These are phyloP conservation scores for Panicum hallii DNA, from an alignment of 202 grass and related monocot species.

Conservation along the genomic window DNA sequence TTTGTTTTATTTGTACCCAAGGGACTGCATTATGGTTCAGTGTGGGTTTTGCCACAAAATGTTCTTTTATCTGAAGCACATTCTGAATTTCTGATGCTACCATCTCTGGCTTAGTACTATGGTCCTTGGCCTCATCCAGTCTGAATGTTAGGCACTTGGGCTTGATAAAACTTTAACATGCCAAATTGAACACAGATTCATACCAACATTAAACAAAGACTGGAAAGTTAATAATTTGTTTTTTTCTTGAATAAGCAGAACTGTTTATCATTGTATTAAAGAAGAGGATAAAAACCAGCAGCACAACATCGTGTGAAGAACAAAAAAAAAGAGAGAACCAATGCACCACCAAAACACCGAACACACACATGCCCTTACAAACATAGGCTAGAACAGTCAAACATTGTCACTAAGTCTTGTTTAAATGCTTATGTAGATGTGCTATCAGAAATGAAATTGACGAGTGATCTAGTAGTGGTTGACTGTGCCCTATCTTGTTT, in stretches of 20 bases:
- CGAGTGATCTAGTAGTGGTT: background rate
- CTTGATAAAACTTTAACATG: conserved; percentile 14
- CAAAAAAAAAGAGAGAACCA: background rate
- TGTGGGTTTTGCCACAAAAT: background rate
- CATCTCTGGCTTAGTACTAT: background rate
- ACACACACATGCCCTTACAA: background rate
- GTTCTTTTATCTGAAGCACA: conserved; percentile 17
- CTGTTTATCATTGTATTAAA: background rate
- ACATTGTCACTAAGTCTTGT: background rate
- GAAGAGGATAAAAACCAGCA: background rate
- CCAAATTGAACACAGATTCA: background rate
- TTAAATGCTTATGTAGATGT: conserved; percentile 8
- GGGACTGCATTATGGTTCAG: conserved; percentile 4
- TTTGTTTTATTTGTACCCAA: background rate
- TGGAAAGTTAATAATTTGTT: background rate
- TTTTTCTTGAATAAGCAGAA: conserved; percentile 1
- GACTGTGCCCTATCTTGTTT: conserved; percentile 19
- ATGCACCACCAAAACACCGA: background rate
- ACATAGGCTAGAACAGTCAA: no score
- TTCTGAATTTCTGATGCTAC: background rate
- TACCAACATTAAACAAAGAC: conserved; percentile 7
- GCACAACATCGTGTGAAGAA: background rate
- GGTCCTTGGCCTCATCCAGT: background rate
- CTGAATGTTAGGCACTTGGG: background rate
- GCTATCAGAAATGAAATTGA: background rate